phyloP scores from a whole-genome alignment of 805 yeast species.

The Teunomyces barrocoloradensis region DNA sequence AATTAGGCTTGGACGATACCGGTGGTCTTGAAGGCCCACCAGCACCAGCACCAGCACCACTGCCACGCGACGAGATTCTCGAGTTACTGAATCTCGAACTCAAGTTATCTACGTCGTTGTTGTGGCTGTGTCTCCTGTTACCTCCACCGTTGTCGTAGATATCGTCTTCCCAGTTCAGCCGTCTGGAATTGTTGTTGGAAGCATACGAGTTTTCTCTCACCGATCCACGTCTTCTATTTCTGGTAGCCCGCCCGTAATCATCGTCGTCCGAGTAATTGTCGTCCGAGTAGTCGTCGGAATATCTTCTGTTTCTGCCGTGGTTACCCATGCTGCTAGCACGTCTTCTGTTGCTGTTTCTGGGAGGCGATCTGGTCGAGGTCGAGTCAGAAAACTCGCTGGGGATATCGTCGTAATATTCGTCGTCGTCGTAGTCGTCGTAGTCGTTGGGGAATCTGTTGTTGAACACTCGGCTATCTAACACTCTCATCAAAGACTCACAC shows the following conservation, averaged over 20 bases:
- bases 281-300: constrained; percentile 34
- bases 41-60: constrained; percentile 2
- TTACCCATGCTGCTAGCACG: constrained; percentile 10
- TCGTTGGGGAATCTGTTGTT: constrained; percentile 48
- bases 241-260: constrained; percentile 19
- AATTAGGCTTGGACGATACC: constrained; percentile 38
- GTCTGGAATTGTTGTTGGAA: constrained; percentile 20
- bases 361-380: constrained; percentile 35
- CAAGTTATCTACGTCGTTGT: constrained; percentile 34
- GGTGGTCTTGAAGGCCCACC: constrained; percentile 38
- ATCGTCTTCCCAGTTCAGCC: constrained; percentile 82
- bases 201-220: constrained; percentile 5
- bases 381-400: constrained; percentile 67
- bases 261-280: constrained; percentile 29
- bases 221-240: constrained; percentile 16
- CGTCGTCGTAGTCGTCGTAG: constrained; percentile 54
- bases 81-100: constrained; percentile 34
- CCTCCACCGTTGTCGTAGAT: constrained; percentile 57
- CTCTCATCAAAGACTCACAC: constrained; percentile 81
- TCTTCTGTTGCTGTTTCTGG: constrained; percentile 22
- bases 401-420: constrained; percentile 67
- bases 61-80: constrained; percentile 19
- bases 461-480: constrained; percentile 83
- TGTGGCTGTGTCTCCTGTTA: constrained; percentile 26
- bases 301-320: constrained; percentile 18